Evolutionary conservation across 495 filamentous ascomycete species (phyloP).

Genomic region (Coniosporium apollinis): DNA sequence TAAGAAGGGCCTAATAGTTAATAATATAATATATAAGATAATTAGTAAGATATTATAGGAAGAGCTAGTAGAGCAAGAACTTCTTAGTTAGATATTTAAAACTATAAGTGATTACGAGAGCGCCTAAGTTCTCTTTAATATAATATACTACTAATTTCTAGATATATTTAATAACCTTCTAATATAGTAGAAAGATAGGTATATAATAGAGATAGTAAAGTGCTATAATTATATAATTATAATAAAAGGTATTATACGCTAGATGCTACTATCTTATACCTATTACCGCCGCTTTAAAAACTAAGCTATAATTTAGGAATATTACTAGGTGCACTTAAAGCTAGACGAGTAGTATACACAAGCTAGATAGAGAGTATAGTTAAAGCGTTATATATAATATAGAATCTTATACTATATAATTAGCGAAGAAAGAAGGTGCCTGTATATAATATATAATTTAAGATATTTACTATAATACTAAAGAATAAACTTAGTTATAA

Average conservation of each 20-base stretch:
- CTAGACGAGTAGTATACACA: too few relatives aligned
- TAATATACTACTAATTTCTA: background rate
- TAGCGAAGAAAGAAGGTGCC: too few relatives aligned
- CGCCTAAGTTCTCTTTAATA: background rate
- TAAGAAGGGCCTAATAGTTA: background rate
- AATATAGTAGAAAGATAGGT: background rate
- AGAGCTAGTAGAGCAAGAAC: background rate
- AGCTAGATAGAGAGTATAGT: too few relatives aligned
- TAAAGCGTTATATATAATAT: too few relatives aligned
- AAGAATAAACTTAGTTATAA: too few relatives aligned
- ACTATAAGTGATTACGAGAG: background rate
- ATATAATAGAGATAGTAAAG: slow-evolving; percentile 1
- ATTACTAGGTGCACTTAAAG: too few relatives aligned
- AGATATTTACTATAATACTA: too few relatives aligned
- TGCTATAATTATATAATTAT: background rate
- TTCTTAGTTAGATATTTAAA: background rate
- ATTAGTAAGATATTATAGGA: background rate
- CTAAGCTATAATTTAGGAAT: too few relatives aligned
- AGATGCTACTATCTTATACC: too few relatives aligned
- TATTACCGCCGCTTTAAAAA: too few relatives aligned
- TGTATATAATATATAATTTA: too few relatives aligned
- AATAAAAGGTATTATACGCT: background rate
- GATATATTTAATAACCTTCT: background rate
- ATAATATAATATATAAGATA: background rate
- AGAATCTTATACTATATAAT: too few relatives aligned